Evolutionary conservation across 2,329 filamentous ascomycete species (phyloP).

Genomic region (Stagonosporopsis vannaccii): DNA sequence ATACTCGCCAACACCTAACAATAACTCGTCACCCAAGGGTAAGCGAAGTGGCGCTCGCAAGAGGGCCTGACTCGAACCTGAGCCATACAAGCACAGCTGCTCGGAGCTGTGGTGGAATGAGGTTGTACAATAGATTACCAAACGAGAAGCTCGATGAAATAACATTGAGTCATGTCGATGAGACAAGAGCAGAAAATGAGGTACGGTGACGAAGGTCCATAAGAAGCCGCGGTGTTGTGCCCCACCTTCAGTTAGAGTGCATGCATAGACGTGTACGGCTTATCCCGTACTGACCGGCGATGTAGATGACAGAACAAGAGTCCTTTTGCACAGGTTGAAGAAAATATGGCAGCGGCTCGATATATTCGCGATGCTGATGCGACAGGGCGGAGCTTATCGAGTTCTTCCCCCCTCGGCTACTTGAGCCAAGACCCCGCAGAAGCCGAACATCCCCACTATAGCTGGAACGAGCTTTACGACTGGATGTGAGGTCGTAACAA

Average conservation of each 20-base stretch:
- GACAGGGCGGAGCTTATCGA: background rate
- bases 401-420: background rate
- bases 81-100: background rate
- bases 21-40: background rate
- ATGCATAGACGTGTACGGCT: background rate
- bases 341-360: background rate
- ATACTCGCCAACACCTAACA: background rate
- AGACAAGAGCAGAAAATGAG: too few species aligned
- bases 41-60: background rate
- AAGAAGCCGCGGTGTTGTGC: background rate
- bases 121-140: too few species aligned
- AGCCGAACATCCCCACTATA: conserved; percentile 6
- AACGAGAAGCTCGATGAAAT: background rate
- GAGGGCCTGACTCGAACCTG: background rate
- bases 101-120: too few species aligned
- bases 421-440: conserved; percentile 13
- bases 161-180: background rate
- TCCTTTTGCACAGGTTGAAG: background rate
- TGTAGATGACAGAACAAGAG: background rate
- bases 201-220: too few species aligned
- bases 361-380: background rate
- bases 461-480: background rate
- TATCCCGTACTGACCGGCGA: background rate
- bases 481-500: background rate
- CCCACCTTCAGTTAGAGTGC: background rate